Base-by-base conservation (phyloP, 2,329 filamentous ascomycete genomes). In the Monilinia fructicola region DNA sequence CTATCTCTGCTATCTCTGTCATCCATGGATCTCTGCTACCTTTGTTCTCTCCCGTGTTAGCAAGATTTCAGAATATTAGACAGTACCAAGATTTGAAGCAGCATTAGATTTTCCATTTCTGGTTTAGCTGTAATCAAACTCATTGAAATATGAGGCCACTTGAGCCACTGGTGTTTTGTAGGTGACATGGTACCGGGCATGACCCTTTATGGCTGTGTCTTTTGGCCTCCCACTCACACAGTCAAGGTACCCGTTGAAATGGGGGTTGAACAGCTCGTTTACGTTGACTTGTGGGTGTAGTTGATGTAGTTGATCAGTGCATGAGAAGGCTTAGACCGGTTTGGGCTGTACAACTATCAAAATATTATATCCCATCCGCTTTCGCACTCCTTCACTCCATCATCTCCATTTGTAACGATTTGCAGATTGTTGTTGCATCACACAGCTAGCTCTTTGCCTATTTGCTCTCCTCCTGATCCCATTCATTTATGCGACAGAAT, bases 291-390 rank as follows among this genome's bases (percentile, higher is more conserved):
- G 63, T 48, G 44, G 42, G 54, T 28, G 35, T 46, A n/a, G 26
- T 42, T 65, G 63, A 59, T 28, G 35, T 46, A n/a, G 26, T 42
- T 65, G 63, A 59, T 65, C 44, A 52, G 35, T 60, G 55, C 64
- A 65, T 65, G 21, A 38, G 54, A 60, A 60, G 64, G 64, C 64
- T 65, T 61, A 53, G 63, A 44, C 31, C 28, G 6, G 59, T 55
- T 55, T n/a, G 28, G 18, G 28, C 16, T n/a, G 35, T 31, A 46
- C 54, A 60, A 44, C 16, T 16, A 64, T 46, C 38, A 40, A 42
- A 23, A 31, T 46, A 26, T 46, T 46, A 55, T 55, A 16, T 40
- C 7, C 9, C 2, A 40, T 40, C 35, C n/a, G 35, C 10, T n/a
- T 55, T 12, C 44, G 23, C 44, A 26, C 28, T 50, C 58, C 28